Base-by-base conservation (phyloP, 148 eudicot genomes). In the Heliamphora exappendiculata region DNA sequence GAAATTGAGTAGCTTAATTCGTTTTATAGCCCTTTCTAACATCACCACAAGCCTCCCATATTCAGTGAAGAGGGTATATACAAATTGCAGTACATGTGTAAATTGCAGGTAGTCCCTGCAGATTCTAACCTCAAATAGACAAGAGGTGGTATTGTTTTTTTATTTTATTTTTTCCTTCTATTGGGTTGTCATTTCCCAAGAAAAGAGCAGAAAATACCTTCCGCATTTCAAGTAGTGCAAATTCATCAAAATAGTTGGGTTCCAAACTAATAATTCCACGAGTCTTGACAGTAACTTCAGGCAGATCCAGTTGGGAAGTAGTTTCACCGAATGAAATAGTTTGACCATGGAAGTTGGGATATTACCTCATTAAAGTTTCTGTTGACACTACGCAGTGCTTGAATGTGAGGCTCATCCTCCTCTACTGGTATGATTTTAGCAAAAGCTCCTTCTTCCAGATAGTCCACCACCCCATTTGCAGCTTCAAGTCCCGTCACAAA, bases 401-500 rank as follows among this genome's bases (percentile, higher is more conserved):
- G 83, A 47, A 91, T 81, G 65, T 91, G 93, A 62, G 90, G 90
- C 68, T 91, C 91, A 51, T 88, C 96, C 70, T 85, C 87, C 77
- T 85, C 84, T 41, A 87, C 86, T 0, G 96, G 86, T 50, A 85
- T 76, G 29, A 91, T 91, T 54, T 84, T 89, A 10, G 89, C 90
- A 78, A 86, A 91, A 29, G 70, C 76, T 54, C 91, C 93, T 78
- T 87, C 89, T 29, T 73, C 89, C 2, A 89, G 81, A 84, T 75
- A 86, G 81, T 91, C 93, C 75, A 89, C 86, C 83, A 82, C 93
- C 76, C 91, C 79, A 71, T 91, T 91, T 4, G 96, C 96, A 29
- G 91, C 96, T 80, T 91, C 96, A 44, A 91, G 90, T 70, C 96
- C 96, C 28, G 89, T 89, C 54, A 87, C 91, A 42, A 84, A 87